Evolutionary conservation across 257 asterid genomes (phyloP).

Genomic region (Solanum sitiens): DNA sequence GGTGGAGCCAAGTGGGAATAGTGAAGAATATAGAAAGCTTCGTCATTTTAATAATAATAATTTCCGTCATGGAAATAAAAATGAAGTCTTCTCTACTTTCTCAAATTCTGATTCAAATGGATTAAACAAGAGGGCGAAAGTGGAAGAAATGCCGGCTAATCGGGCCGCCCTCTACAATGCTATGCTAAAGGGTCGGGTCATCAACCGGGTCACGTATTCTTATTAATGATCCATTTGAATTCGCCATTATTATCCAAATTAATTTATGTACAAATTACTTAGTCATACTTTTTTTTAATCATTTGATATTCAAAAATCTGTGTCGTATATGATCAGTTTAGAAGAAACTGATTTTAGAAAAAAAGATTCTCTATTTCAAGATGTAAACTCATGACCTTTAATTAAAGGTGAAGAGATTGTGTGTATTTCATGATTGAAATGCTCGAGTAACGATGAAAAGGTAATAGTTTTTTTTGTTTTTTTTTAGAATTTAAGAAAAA

Average conservation of each 20-base stretch:
- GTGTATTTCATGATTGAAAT: background rate
- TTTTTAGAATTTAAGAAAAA: background rate
- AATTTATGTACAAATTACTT: background rate
- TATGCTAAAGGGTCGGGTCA: slow-evolving; percentile 52
- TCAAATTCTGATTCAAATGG: background rate
- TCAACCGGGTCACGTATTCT: slow-evolving; percentile 40
- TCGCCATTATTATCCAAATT: background rate
- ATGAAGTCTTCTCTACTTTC: background rate
- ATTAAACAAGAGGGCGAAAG: slow-evolving; percentile 10
- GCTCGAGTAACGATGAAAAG: background rate
- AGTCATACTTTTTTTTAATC: background rate
- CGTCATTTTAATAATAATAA: background rate
- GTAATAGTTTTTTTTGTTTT: background rate
- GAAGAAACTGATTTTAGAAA: no score
- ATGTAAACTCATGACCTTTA: background rate
- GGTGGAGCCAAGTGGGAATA: slow-evolving; percentile 79
- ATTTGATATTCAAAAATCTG: no score
- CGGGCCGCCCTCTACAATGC: slow-evolving; percentile 67
- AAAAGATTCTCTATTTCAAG: background rate
- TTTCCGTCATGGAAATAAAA: background rate
- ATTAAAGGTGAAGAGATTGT: background rate
- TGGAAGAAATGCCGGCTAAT: slow-evolving; percentile 52
- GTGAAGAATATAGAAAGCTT: slow-evolving; percentile 56
- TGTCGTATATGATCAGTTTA: no score
- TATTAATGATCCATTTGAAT: slow-evolving; percentile 2